Evolutionary conservation across 306 rosid genomes (phyloP), one percentile per base, ranked within the genome.

Genomic region (Gynostemma pentaphyllum): DNA sequence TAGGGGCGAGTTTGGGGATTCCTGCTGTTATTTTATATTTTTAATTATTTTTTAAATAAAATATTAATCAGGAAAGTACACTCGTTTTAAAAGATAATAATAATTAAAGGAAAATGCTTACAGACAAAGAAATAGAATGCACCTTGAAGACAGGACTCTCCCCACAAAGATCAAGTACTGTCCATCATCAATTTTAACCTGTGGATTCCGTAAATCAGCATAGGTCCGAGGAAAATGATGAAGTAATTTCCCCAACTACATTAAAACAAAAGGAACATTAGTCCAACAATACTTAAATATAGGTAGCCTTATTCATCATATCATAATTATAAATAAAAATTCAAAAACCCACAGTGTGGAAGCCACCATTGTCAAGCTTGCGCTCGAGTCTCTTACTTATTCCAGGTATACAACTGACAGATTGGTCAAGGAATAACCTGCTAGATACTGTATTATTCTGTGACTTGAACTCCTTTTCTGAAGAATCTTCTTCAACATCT

Each of bases 221-320:
- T 88, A 92, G 34, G 95, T 86, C 66, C 99, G 88, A n/a, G 99
- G 99, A 78, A 80, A 92, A 78, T 92, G 99, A 68, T 84, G 90
- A 22, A 92, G 85, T 81, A 92, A 79, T 79, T 92, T 86, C 73
- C 95, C 75, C 46, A 92, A 73, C 96, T 92, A 67, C 74, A 85
- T 32, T 15, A 68, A 67, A 83, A 75, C 40, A 66, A 59, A 40
- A 63, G 63, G 61, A 69, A 53, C 62, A 64, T 40, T 45, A 24
- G 40, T 62, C 10, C 23, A 24, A 24, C 24, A 18, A 37, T 13
- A 12, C 16, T 34, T 34, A 18, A 30, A 18, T 56, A 18, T 34
- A 12, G 1, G 2, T 65, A 29, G 13, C 22, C 21, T n/a, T 19
- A 18, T 23, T 24, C 37, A 40, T 44, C 49, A 62, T 19, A 2